These are phyloP conservation scores for Sungouiozyma ichnusensis DNA, from an alignment of 805 yeast species.

Conservation along the genomic window DNA sequence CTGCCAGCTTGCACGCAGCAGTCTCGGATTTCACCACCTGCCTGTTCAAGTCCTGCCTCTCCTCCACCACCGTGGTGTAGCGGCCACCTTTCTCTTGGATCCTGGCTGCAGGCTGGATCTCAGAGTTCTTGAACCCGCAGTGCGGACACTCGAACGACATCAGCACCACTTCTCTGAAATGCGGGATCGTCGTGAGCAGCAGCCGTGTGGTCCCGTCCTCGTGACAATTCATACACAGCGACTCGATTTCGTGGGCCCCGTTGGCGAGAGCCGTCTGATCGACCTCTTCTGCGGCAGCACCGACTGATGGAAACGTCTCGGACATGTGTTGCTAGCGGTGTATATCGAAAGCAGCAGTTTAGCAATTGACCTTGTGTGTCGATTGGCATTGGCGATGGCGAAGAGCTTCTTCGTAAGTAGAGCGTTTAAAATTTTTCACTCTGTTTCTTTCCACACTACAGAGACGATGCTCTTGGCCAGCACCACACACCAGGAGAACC, in stretches of 20 bases:
- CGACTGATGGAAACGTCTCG: constrained; percentile 44
- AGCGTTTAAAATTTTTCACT: constrained; percentile 1
- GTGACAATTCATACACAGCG: constrained; percentile 93
- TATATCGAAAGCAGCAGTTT: no score
- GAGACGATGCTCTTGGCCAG: background rate
- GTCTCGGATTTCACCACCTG: constrained; percentile 88
- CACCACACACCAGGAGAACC: background rate
- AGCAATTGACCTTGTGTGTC: no score
- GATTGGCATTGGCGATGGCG: no score
- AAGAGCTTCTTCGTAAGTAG: no score
- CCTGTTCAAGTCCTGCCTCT: constrained; percentile 65
- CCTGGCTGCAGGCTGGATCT: constrained; percentile 89
- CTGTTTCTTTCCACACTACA: background rate
- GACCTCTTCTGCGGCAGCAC: constrained; percentile 44
- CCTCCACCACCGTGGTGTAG: constrained; percentile 59
- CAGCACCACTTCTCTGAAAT: constrained; percentile 76
- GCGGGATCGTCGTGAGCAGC: constrained; percentile 82
- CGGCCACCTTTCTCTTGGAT: constrained; percentile 83
- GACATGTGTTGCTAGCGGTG: constrained; percentile 25
- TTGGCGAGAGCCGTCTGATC: constrained; percentile 69
- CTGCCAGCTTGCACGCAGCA: constrained; percentile 68
- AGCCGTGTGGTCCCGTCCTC: constrained; percentile 75
- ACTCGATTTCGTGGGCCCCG: constrained; percentile 91
- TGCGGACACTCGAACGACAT: constrained; percentile 96
- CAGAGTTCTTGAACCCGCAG: constrained; percentile 84